phyloP scores from a whole-genome alignment of 768 basidiomycete genomes.

The Scleroderma citrinum region DNA sequence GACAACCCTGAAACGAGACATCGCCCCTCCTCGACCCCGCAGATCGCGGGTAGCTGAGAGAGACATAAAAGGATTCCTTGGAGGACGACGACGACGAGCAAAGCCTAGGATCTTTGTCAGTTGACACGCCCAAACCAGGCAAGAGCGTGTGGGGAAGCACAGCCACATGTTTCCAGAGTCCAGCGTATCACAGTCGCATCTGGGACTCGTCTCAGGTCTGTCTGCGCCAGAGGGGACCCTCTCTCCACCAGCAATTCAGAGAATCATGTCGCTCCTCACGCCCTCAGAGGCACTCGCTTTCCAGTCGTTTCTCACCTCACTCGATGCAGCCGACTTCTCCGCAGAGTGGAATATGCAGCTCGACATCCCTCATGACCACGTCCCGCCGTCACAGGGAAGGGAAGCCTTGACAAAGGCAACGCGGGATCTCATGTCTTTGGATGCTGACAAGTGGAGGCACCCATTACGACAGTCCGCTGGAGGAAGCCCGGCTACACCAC shows the following conservation, averaged over 20 bases:
- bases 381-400: constrained; percentile 47
- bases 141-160: constrained; percentile 20
- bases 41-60: too few species aligned
- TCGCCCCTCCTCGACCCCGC: too few species aligned
- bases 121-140: constrained; percentile 19
- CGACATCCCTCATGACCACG: constrained; percentile 36
- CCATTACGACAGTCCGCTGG: constrained; percentile 13
- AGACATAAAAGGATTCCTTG: too few species aligned
- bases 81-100: too few species aligned
- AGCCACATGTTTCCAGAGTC: constrained; percentile 24
- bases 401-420: constrained; percentile 74
- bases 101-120: too few species aligned
- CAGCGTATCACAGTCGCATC: constrained; percentile 10
- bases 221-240: background rate
- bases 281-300: constrained; percentile 62
- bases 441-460: constrained; percentile 36
- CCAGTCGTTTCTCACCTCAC: constrained; percentile 58
- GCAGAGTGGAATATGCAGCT: constrained; percentile 44
- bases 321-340: constrained; percentile 39
- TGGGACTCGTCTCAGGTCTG: background rate
- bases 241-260: background rate
- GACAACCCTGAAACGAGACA: too few species aligned
- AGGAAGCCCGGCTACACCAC: constrained; percentile 7
- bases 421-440: constrained; percentile 77
- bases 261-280: constrained; percentile 55